Base-by-base conservation (phyloP, 495 filamentous ascomycete genomes). In the Zalerion maritima region DNA sequence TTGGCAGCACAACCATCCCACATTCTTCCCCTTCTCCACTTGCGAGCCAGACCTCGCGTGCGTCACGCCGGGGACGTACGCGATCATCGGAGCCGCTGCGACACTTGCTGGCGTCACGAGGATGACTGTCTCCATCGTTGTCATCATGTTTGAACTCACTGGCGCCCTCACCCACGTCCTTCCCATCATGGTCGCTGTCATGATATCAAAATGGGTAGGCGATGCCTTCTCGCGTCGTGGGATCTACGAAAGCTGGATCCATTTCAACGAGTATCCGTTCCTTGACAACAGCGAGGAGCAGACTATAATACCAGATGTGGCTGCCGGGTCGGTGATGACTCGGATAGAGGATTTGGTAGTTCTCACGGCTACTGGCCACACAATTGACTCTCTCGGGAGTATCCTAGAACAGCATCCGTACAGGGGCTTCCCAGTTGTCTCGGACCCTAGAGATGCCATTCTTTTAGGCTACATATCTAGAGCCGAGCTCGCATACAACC, bases 101-200 rank as follows among this genome's bases (percentile, higher is more conserved):
- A 79, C 86, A 2, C 71, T 97, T 3, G 85, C 77, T n/a, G 89
- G 89, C 26, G 82, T 89, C n/a, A 96, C 87, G 15, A 73, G 89
- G 41, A 94, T 97, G 81, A 97, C 89, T 7, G 69, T 75, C 5
- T 94, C 87, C 7, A 94, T 97, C 43, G 89, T 96, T 2, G 89
- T 96, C 38, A 96, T 97, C 55, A 96, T 93, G 82, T 97, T 96
- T 41, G 89, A 97, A 55, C 73, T 97, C 16, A 97, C 89, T 0
- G 89, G 89, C 15, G 91, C 89, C 0, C 60, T 97, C 9, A 92
- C 86, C 0, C 96, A 97, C 49, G 89, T 97, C 18, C 74, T 97
- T 7, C 89, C 89, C 12, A 96, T 97, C 47, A 97, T 97, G 89
- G 80, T 97, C 35, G 85, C 91, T n/a, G 89, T 97, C 36, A 93